Conservation (phyloP, 345 rosid species). For the Citrus inodora region DNA sequence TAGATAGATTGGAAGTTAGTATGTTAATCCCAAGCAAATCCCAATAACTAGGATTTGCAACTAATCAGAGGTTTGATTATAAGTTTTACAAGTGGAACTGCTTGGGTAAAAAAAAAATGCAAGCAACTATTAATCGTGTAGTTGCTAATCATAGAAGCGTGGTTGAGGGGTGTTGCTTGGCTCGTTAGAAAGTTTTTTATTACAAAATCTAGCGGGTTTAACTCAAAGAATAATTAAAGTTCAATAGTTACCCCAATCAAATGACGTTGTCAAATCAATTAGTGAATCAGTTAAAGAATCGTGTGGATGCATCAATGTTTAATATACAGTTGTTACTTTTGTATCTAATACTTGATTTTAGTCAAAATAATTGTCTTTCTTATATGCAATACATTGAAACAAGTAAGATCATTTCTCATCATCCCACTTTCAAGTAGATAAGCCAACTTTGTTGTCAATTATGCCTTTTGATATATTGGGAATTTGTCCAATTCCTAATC, state of each 20-base stretch:
- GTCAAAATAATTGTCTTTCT: neutral
- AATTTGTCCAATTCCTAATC: neutral
- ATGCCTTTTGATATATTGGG: neutral
- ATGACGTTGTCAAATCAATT: neutral
- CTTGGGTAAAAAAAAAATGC: too few relatives aligned
- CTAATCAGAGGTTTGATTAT: too few relatives aligned
- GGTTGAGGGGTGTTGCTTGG: neutral
- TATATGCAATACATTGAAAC: neutral
- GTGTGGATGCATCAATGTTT: neutral
- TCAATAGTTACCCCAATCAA: neutral
- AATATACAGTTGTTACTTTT: neutral
- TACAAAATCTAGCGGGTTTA: too few relatives aligned
- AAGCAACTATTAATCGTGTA: neutral
- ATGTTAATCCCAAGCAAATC: neutral
- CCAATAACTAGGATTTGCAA: too few relatives aligned
- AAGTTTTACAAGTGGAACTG: too few relatives aligned
- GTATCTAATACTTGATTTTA: neutral
- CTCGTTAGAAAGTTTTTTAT: neutral
- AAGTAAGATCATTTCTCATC: neutral
- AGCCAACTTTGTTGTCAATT: slow-evolving; percentile 1
- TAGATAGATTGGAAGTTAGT: too few relatives aligned
- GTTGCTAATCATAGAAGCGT: neutral
- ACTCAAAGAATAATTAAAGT: neutral
- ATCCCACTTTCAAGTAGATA: slow-evolving; percentile 10
- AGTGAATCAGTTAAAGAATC: slow-evolving; percentile 7